Evolutionary conservation across 306 rosid genomes (phyloP).

Genomic region (Inga leiocalycina): DNA sequence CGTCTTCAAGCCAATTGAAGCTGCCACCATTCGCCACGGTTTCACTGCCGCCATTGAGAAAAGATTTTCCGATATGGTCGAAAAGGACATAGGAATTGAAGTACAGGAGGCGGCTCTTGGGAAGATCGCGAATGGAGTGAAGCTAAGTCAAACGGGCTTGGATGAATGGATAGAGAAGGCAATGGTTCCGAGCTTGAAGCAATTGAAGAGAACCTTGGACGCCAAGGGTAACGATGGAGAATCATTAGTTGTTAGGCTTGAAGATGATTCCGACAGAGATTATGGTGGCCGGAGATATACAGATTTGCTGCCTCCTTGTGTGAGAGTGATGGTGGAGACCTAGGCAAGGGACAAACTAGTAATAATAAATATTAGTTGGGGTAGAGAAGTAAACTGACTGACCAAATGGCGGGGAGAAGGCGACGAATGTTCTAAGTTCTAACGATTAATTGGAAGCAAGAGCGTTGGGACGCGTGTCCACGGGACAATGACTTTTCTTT

Average conservation of each 20-base stretch:
- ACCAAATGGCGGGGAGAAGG: constrained; percentile 46
- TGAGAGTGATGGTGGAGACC: constrained; percentile 58
- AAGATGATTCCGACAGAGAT: constrained; percentile 47
- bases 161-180: constrained; percentile 85
- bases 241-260: constrained; percentile 66
- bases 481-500: background rate
- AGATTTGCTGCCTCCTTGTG: constrained; percentile 65
- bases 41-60: constrained; percentile 49
- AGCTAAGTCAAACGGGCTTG: constrained; percentile 66
- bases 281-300: constrained; percentile 43
- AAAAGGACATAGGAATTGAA: constrained; percentile 60
- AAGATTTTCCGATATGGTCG: constrained; percentile 54
- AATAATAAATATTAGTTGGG: constrained; percentile 40
- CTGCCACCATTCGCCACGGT: constrained; percentile 43
- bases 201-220: constrained; percentile 52
- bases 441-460: constrained; percentile 30
- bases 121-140: constrained; percentile 75
- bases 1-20: constrained; percentile 73
- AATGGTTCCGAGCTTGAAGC: constrained; percentile 69
- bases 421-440: constrained; percentile 51
- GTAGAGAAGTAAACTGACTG: constrained; percentile 63
- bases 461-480: background rate
- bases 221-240: constrained; percentile 31
- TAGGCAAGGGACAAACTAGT: constrained; percentile 32
- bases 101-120: constrained; percentile 72